Evolutionary conservation across 2,329 filamentous ascomycete genomes (phyloP), one percentile per base, ranked within the genome.

Genomic region (Nigrospora sphaerica): DNA sequence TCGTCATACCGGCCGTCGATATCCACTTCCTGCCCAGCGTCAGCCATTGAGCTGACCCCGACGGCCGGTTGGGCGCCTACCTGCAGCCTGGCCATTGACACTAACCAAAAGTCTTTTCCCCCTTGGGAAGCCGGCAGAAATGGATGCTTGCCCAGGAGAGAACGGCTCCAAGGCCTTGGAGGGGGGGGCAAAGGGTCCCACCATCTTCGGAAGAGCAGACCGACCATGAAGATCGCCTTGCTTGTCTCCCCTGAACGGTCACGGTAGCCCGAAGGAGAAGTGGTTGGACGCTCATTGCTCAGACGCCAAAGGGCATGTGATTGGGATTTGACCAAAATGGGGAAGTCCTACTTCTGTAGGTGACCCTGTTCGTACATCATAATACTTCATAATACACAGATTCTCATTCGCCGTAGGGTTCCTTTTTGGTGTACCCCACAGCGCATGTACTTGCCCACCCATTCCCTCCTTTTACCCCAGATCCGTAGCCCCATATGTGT

Each of bases 151-250:
- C 23, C 23, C 23, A 2, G 23, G 23, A 28, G 23, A 28, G 23
- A 28, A 28, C 4, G 5, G 23, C 23, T 9, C 23, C 23, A 28
- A 28, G 23, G 23, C 23, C 23, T 28, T 28, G 23, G 23, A 9
- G 23, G 2, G 23, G 23, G 23, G 23, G 23, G 38, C 45, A 32
- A 28, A 39, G 45, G 38, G 45, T 46, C 45, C 45, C 38, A 46
- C 45, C 39, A 19, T 38, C 28, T 37, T 28, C 23, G 23, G 23
- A 28, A 28, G 23, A 28, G 23, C 23, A 28, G 23, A 28, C 23
- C 23, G 23, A 28, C 23, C 23, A 28, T 28, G 23, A 28, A 28
- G 23, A 28, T 28, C 23, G 23, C 7, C 23, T 28, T 28, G 23
- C 23, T 28, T 28, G 23, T 28, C 23, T n/a, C 31, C 28, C 18